phyloP scores from a whole-genome alignment of 2,329 filamentous ascomycete species.

The Penicillium hordei region DNA sequence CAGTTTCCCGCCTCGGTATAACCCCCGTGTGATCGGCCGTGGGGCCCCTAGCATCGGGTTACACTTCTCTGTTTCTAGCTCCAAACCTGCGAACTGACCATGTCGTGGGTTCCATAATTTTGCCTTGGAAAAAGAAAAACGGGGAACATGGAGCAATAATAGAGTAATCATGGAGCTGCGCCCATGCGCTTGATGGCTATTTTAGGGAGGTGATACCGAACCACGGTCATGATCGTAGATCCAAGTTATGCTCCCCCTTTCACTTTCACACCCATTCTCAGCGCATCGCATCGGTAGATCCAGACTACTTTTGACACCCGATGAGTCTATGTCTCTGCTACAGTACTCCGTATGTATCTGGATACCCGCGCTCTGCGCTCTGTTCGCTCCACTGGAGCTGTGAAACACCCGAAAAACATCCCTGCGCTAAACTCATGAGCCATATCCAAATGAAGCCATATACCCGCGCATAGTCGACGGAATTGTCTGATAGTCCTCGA shows the following conservation, averaged over 20 bases:
- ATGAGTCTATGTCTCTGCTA: no score
- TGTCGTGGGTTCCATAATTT: background rate
- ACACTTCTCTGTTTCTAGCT: background rate
- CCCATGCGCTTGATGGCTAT: slow-evolving; percentile 6
- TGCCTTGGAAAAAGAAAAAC: background rate
- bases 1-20: slow-evolving; percentile 17
- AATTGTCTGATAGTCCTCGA: slow-evolving; percentile 1
- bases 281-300: background rate
- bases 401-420: slow-evolving; percentile 8
- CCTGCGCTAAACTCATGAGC: background rate
- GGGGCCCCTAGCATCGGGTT: slow-evolving; percentile 6
- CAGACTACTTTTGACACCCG: background rate
- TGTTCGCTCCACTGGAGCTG: slow-evolving; percentile 2
- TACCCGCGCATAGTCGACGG: slow-evolving; percentile 4
- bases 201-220: slow-evolving; percentile 10
- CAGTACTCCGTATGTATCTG: background rate
- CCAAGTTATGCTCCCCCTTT: background rate
- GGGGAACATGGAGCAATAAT: background rate
- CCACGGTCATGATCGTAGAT: slow-evolving; percentile 8
- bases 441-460: slow-evolving; percentile 5
- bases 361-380: slow-evolving; percentile 5
- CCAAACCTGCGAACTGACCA: slow-evolving; percentile 2
- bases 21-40: slow-evolving; percentile 23
- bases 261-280: background rate
- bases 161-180: background rate